Evolutionary conservation across 192 early-diverging fungal genomes (phyloP).

Genomic region (Gryganskiella cystojenkinii): DNA sequence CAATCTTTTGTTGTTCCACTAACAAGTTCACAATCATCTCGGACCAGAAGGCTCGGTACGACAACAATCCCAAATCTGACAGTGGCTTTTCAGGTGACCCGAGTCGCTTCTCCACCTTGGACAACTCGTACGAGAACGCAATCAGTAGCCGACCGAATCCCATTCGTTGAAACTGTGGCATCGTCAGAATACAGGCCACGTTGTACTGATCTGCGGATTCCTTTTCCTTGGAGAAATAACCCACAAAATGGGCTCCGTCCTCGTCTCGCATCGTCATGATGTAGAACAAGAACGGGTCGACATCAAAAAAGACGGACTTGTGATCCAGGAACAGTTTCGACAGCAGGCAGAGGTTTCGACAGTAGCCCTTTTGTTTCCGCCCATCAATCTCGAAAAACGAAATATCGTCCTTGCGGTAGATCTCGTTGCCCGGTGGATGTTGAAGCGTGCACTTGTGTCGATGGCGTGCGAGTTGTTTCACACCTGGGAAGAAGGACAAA

Average conservation of each 20-base stretch:
- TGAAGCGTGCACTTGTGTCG: slow-evolving; percentile 87
- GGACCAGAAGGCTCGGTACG: slow-evolving; percentile 96
- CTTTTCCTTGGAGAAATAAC: slow-evolving; percentile 99
- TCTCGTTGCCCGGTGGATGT: slow-evolving; percentile 99
- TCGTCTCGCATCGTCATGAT: slow-evolving; percentile 92
- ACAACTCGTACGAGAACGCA: slow-evolving; percentile 97
- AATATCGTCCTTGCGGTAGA: slow-evolving; percentile 91
- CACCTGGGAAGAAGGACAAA: slow-evolving; percentile 81
- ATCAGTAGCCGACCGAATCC: slow-evolving; percentile 96
- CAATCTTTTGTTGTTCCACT: slow-evolving; percentile 64
- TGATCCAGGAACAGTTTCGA: slow-evolving; percentile 99
- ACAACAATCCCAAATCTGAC: slow-evolving; percentile 94
- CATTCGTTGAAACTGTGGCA: slow-evolving; percentile 96
- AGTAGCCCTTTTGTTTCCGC: slow-evolving; percentile 90
- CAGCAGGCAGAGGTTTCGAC: slow-evolving; percentile 94
- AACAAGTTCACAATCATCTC: slow-evolving; percentile 87
- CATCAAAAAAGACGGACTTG: slow-evolving; percentile 98
- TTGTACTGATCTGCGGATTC: slow-evolving; percentile 97
- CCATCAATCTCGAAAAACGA: slow-evolving; percentile 99
- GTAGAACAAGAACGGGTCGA: slow-evolving; percentile 98
- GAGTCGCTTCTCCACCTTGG: slow-evolving; percentile 90
- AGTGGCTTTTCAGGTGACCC: slow-evolving; percentile 99
- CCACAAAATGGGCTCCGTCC: slow-evolving; percentile 89
- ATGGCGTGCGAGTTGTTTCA: slow-evolving; percentile 84
- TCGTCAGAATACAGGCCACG: slow-evolving; percentile 97